Evolutionary conservation across 2,329 filamentous ascomycete species (phyloP), one percentile per base, ranked within the genome.

Genomic region (Coniochaeta pulveracea): DNA sequence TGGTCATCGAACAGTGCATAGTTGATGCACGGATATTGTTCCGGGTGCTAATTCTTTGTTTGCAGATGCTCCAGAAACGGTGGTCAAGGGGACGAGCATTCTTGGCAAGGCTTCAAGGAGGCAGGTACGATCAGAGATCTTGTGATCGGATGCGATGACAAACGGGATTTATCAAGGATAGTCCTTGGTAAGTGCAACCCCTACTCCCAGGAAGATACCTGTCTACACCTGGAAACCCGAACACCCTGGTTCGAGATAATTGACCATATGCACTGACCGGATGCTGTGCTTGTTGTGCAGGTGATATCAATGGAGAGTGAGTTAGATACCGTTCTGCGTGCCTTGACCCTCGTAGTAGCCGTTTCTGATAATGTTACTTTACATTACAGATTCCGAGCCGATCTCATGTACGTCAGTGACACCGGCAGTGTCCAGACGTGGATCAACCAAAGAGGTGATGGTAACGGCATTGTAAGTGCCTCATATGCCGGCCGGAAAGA

Each of bases 301-400:
- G 30, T 12, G 38, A 40, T n/a, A 21, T 40, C 29, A 40, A 40
- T 12, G 38, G 38, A 21, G 38, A 40, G 21, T 23, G n/a, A 23
- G 21, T 23, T n/a, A n/a, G n/a, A n/a, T 23, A 8, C 21, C 21
- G 8, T 8, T 23, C 21, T n/a, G 21, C 21, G 21, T 23, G n/a
- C 21, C n/a, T 8, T 23, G 8, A 23, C 21, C 8, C 8, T 23
- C 21, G 8, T 8, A 8, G 21, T n/a, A 23, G 21, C 8, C n/a
- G 21, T 23, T 8, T n/a, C 21, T n/a, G n/a, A n/a, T n/a, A n/a
- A n/a, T n/a, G n/a, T n/a, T n/a, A n/a, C n/a, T n/a, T n/a, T n/a
- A n/a, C n/a, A n/a, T n/a, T n/a, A 5, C 24, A 26, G 24, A 5
- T 26, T 26, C 10, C 10, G 24, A 26, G 24, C 24, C 6, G 24